Percentiles rank a stretch among this genome's conserved stretches.
Conservation (phyloP, 2,329 filamentous ascomycete species). For the Alternaria ethzedia region DNA sequence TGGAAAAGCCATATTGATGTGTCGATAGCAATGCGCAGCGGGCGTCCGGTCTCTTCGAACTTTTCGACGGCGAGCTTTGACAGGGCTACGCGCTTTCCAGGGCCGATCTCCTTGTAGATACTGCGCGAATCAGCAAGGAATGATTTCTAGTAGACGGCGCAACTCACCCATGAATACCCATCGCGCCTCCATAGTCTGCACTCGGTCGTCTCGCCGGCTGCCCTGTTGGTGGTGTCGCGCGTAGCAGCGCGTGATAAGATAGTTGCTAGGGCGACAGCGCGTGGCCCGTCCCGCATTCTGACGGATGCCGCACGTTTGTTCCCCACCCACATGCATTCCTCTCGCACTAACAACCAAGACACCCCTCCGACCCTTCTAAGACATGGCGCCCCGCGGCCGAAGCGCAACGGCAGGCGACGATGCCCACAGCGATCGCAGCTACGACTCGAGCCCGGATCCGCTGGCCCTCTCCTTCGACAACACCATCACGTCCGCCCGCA, state of each 20-base stretch:
- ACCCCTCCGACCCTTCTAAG: slow-evolving; percentile 9
- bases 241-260: slow-evolving; percentile 30
- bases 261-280: slow-evolving; percentile 40
- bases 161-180: slow-evolving; percentile 51
- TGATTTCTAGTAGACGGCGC: too few species aligned
- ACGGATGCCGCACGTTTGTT: slow-evolving; percentile 12
- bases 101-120: slow-evolving; percentile 87
- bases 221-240: slow-evolving; percentile 22
- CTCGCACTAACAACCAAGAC: slow-evolving; percentile 16
- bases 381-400: slow-evolving; percentile 36
- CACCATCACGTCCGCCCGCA: slow-evolving; percentile 27
- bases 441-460: slow-evolving; percentile 48
- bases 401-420: slow-evolving; percentile 22
- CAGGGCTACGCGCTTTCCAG: slow-evolving; percentile 78
- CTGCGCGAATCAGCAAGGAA: slow-evolving; percentile 63
- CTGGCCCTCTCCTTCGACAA: slow-evolving; percentile 39
- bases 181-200: slow-evolving; percentile 32
- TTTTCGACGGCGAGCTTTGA: slow-evolving; percentile 82
- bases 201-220: slow-evolving; percentile 10
- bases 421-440: slow-evolving; percentile 22
- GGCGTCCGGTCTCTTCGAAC: slow-evolving; percentile 71
- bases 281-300: slow-evolving; percentile 21
- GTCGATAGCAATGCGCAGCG: slow-evolving; percentile 87
- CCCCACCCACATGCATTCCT: slow-evolving; percentile 18
- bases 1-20: slow-evolving; percentile 98